Evolutionary conservation across 73 alveolate genomes (phyloP).

Genomic region (Tetrahymena thermophila): DNA sequence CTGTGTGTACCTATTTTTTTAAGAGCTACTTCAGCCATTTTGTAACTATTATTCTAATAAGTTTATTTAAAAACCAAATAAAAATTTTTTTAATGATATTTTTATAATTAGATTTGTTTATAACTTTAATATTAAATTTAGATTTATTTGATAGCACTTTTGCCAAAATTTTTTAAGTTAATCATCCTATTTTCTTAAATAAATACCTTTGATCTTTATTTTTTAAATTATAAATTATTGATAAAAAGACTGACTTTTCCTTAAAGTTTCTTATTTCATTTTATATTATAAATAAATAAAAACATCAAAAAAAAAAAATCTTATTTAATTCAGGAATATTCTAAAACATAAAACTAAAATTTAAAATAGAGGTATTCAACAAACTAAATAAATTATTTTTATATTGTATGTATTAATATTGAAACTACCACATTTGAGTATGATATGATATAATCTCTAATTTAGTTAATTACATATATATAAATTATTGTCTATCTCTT

Average conservation of each 20-base stretch:
- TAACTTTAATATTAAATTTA: background rate
- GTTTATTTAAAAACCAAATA: background rate
- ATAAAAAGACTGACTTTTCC: background rate
- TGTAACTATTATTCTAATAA: background rate
- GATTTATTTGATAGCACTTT: background rate
- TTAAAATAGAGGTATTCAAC: no score
- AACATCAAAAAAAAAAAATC: background rate
- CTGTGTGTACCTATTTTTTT: conserved; percentile 79
- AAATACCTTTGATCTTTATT: background rate
- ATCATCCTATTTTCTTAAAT: background rate
- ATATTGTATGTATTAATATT: no score
- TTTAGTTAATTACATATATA: no score
- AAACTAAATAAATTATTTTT: no score
- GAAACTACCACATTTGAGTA: no score
- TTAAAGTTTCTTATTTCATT: background rate
- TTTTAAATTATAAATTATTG: no score
- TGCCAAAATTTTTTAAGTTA: background rate
- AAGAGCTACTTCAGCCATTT: background rate
- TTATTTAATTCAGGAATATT: background rate
- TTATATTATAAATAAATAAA: background rate
- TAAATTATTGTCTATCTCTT: no score
- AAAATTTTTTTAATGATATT: background rate
- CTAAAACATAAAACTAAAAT: background rate
- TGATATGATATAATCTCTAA: no score
- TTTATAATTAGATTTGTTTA: background rate